Base-by-base conservation (phyloP, 2,329 filamentous ascomycete genomes). In the Fusarium oxysporum region DNA sequence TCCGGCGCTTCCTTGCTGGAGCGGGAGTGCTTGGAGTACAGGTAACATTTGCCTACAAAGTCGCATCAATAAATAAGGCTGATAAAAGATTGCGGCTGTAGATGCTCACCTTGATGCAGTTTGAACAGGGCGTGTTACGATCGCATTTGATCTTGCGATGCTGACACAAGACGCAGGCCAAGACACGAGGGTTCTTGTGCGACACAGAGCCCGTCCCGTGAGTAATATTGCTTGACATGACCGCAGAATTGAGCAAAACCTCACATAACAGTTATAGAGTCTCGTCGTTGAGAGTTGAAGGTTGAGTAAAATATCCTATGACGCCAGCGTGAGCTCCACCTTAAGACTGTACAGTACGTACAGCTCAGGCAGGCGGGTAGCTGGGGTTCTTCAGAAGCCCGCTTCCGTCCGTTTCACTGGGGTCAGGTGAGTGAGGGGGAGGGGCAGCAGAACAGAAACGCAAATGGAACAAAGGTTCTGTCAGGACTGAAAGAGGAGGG, bases 111-210 rank as follows among this genome's bases (percentile, higher is more conserved):
- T 90, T 90, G 77, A 87, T 80, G 73, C 88, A 90, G 73, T 90
- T 90, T 65, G 88, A 86, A 75, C 88, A 90, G 8, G 88, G 89
- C 44, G 86, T 88, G 45, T 85, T 86, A 68, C 88, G 85, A 75
- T 90, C 88, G 80, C 89, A 91, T 78, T 89, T 90, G 80, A 90
- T 90, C 81, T 91, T 90, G 75, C 89, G 86, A 76, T 88, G 86
- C 77, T 90, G 88, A 76, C 88, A 90, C 41, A 90, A 82, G 25
- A 88, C 86, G 73, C 88, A 89, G 25, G 86, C 86, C 64, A 89
- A 80, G 51, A 88, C 83, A 73, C 87, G 82, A 19, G 82, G 80
- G 17, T 83, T 80, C 77, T 85, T 87, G 62, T 80, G 79, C 55
- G 78, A 44, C 33, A 51, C 35, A 48, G 63, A 72, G 37, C 73